Evolutionary conservation across 2,329 filamentous ascomycete species (phyloP).

Genomic region (Didymella exigua): DNA sequence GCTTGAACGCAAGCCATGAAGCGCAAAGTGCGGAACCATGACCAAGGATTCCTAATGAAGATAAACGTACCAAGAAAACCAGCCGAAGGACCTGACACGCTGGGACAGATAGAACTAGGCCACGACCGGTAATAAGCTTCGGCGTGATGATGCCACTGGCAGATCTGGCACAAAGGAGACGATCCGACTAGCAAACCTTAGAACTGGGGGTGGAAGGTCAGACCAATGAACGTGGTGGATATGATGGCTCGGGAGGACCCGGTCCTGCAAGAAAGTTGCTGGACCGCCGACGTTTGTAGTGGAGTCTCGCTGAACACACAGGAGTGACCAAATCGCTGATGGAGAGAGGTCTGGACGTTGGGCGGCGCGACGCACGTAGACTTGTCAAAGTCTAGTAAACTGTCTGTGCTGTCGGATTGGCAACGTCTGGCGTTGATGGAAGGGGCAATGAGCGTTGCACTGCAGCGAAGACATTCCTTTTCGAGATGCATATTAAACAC

Average conservation of each 20-base stretch:
- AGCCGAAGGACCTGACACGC: slow-evolving; percentile 6
- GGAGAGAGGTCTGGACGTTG: slow-evolving; percentile 3
- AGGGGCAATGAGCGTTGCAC: slow-evolving; percentile 7
- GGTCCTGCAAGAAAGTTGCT: not conserved
- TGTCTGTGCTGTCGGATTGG: slow-evolving; percentile 6
- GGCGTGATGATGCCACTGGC: slow-evolving; percentile 12
- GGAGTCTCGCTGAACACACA: not conserved
- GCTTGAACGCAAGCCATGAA: not conserved
- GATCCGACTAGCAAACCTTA: slow-evolving; percentile 13
- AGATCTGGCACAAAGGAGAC: slow-evolving; percentile 9
- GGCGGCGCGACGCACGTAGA: slow-evolving; percentile 1
- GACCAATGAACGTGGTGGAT: slow-evolving; percentile 2
- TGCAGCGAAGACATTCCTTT: slow-evolving; percentile 6
- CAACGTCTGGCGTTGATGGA: slow-evolving; percentile 11
- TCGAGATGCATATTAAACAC: slow-evolving; percentile 4
- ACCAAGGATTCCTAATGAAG: slow-evolving; percentile 25
- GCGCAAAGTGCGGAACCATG: slow-evolving; percentile 24
- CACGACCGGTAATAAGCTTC: slow-evolving; percentile 11
- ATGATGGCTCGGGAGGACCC: slow-evolving; percentile 6
- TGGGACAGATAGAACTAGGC: slow-evolving; percentile 8
- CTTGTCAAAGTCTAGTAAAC: not conserved
- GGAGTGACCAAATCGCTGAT: not conserved
- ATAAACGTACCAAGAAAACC: slow-evolving; percentile 27
- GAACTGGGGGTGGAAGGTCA: not conserved
- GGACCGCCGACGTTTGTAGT: not conserved